phyloP scores from a whole-genome alignment of 768 basidiomycete species.

The Mycena olivaceomarginata region DNA sequence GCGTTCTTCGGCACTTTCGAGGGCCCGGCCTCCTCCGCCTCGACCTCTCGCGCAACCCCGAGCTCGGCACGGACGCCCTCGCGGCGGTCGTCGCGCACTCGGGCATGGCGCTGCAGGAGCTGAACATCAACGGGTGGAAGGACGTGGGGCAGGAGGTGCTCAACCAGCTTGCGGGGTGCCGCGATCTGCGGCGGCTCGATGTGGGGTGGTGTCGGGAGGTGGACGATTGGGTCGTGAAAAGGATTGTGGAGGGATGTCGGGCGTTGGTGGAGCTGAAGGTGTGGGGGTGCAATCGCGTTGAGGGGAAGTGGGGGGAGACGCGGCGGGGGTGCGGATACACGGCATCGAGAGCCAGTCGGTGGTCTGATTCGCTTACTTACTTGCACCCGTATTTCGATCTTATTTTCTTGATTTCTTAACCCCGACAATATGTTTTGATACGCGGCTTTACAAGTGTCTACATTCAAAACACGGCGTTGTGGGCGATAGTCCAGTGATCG shows the following conservation, averaged over 20 bases:
- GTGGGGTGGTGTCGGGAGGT: slow-evolving; percentile 90
- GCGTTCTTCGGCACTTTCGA: slow-evolving; percentile 80
- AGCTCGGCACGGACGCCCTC: slow-evolving; percentile 73
- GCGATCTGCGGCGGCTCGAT: slow-evolving; percentile 77
- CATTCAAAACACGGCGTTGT: no score
- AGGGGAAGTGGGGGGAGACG: slow-evolving; percentile 41
- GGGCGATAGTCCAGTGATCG: no score
- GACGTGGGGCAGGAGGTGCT: slow-evolving; percentile 70
- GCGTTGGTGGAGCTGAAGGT: slow-evolving; percentile 67
- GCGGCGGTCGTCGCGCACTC: slow-evolving; percentile 81
- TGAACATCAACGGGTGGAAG: slow-evolving; percentile 90
- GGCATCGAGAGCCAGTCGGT: slow-evolving; percentile 42
- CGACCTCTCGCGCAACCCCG: slow-evolving; percentile 79
- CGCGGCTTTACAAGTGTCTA: no score
- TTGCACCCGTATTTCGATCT: no score
- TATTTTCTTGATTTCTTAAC: no score
- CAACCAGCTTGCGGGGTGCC: slow-evolving; percentile 55
- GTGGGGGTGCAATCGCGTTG: slow-evolving; percentile 71
- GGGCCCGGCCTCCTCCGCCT: slow-evolving; percentile 68
- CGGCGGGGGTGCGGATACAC: slow-evolving; percentile 36
- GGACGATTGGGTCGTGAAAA: slow-evolving; percentile 89
- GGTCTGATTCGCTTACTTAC: slow-evolving; percentile 15
- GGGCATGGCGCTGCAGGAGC: slow-evolving; percentile 69
- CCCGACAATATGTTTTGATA: no score
- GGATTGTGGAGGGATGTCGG: slow-evolving; percentile 71